phyloP scores from a whole-genome alignment of 2,329 filamentous ascomycete species.

The Ploettnerulaceae sp. region DNA sequence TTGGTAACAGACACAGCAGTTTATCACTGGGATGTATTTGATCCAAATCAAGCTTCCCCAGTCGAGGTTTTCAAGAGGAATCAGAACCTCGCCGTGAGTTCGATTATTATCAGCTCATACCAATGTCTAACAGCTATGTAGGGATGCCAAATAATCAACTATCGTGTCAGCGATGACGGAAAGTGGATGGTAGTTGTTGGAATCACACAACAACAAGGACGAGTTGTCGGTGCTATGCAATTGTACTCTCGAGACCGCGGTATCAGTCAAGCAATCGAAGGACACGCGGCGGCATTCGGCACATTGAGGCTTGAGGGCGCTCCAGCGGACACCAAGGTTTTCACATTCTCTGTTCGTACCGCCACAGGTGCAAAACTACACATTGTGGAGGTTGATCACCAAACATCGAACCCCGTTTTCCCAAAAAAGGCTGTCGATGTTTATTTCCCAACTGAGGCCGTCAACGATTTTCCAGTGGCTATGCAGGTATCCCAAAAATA shows the following conservation, averaged over 20 bases:
- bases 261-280: constrained; percentile 97
- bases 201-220: constrained; percentile 87
- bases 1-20: constrained; percentile 87
- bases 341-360: constrained; percentile 91
- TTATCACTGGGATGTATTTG: constrained; percentile 97
- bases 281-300: constrained; percentile 92
- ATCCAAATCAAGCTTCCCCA: constrained; percentile 70
- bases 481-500: constrained; percentile 98
- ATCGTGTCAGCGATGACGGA: constrained; percentile 89
- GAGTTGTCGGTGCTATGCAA: constrained; percentile 94
- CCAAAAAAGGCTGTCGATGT: constrained; percentile 96
- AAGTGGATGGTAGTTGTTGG: constrained; percentile 99
- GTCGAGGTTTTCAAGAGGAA: constrained; percentile 95
- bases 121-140: constrained; percentile 36
- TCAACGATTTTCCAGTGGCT: constrained; percentile 95
- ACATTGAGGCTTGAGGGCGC: constrained; percentile 85
- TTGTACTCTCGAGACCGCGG: constrained; percentile 93
- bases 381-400: constrained; percentile 94
- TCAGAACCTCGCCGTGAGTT: constrained; percentile 74
- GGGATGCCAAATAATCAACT: constrained; percentile 99
- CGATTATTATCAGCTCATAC: neutral
- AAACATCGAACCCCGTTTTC: constrained; percentile 82
- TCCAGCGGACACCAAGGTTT: constrained; percentile 86
- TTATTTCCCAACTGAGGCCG: constrained; percentile 93
- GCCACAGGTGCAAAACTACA: constrained; percentile 90